A percentile compares a stretch with the other conserved stretches of the same genome.
Conservation (phyloP, 1,139 yeast species). For the Candida labiduridarum region DNA sequence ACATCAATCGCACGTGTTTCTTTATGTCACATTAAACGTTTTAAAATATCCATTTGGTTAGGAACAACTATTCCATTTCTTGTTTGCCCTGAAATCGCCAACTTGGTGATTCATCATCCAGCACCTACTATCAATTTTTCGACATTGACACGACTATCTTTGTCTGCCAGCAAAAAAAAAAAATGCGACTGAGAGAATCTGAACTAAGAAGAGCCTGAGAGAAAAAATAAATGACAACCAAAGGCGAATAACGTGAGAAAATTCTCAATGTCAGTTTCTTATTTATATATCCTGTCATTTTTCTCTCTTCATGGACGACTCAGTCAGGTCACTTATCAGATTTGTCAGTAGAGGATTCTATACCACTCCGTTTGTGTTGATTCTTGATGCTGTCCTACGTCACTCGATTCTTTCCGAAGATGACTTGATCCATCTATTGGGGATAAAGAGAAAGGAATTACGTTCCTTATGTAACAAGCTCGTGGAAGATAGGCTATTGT, state of each 20-base stretch:
- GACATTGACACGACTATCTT: too few species aligned
- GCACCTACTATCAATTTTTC: too few species aligned
- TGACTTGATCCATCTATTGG: slow-evolving; percentile 77
- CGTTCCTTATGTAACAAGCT: slow-evolving; percentile 80
- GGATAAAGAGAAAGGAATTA: slow-evolving; percentile 84
- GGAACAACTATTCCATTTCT: too few species aligned
- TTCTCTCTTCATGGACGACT: slow-evolving; percentile 38
- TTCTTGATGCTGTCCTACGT: slow-evolving; percentile 84
- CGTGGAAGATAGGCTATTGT: slow-evolving; percentile 77
- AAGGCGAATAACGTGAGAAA: background rate
- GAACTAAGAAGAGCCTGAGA: background rate
- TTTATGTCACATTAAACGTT: too few species aligned
- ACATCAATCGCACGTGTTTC: background rate
- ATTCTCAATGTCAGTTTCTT: background rate
- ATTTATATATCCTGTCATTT: background rate
- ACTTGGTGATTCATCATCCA: too few species aligned
- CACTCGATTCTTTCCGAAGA: slow-evolving; percentile 96
- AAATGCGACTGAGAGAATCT: too few species aligned
- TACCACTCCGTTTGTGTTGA: slow-evolving; percentile 77
- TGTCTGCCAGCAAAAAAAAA: background rate
- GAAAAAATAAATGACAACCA: background rate
- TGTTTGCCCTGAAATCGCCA: too few species aligned
- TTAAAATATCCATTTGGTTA: too few species aligned
- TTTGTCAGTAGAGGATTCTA: slow-evolving; percentile 88
- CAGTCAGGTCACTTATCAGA: slow-evolving; percentile 43